These are phyloP conservation scores for Uromyces viciae-fabae DNA, from an alignment of 1,284 basidiomycete species.

Conservation along the genomic window DNA sequence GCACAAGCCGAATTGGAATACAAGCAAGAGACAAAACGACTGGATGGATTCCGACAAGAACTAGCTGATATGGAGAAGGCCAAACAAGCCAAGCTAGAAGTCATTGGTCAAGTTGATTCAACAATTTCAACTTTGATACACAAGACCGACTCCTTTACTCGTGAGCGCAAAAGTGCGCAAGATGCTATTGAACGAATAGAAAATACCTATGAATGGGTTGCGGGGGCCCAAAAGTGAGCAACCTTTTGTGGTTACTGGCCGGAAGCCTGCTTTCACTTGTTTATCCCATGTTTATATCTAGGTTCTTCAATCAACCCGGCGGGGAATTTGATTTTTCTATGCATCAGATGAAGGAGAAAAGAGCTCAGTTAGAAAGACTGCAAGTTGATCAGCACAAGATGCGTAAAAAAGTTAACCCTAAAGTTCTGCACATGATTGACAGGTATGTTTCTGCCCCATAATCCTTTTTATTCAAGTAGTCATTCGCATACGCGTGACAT, in stretches of 20 bases:
- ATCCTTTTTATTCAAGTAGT: neutral
- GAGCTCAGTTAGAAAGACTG: slow-evolving; percentile 70
- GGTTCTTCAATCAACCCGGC: slow-evolving; percentile 73
- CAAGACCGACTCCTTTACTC: slow-evolving; percentile 59
- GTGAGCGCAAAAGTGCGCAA: slow-evolving; percentile 56
- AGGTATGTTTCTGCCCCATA: slow-evolving; percentile 60
- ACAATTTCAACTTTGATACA: slow-evolving; percentile 63
- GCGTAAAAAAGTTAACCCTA: slow-evolving; percentile 93
- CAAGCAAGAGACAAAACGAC: slow-evolving; percentile 74
- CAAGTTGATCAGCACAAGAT: slow-evolving; percentile 76
- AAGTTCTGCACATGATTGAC: slow-evolving; percentile 94
- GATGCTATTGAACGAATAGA: slow-evolving; percentile 62
- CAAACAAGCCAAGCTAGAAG: slow-evolving; percentile 75
- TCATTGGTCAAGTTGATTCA: slow-evolving; percentile 69
- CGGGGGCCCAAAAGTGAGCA: slow-evolving; percentile 73
- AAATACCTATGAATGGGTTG: slow-evolving; percentile 81
- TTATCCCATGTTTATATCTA: slow-evolving; percentile 45
- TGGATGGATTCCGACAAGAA: slow-evolving; percentile 83
- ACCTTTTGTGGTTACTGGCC: slow-evolving; percentile 46
- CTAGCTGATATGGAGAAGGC: slow-evolving; percentile 73
- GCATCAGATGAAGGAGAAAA: slow-evolving; percentile 67
- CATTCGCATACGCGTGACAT: neutral
- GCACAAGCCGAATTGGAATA: slow-evolving; percentile 70
- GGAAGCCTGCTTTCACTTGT: neutral
- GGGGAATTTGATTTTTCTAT: slow-evolving; percentile 77